Evolutionary conservation across 2,329 filamentous ascomycete genomes (phyloP).

Genomic region (Penicillium psychrosexuale): DNA sequence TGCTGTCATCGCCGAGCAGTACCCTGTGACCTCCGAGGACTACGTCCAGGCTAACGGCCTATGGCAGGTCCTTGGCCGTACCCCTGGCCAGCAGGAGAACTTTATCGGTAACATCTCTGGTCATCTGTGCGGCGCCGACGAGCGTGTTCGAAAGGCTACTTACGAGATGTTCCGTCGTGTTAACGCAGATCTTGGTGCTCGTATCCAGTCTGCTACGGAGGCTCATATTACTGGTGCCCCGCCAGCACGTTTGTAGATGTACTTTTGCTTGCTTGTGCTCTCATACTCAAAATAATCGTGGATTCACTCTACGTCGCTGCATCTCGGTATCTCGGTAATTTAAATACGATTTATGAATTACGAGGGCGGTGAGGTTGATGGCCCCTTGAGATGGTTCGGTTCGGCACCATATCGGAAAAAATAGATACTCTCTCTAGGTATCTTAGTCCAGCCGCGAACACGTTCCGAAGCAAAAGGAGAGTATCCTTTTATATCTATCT

Average conservation of each 20-base stretch:
- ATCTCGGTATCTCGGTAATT: not conserved
- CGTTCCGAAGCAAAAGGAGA: too few relatives aligned
- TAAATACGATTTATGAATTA: conserved; percentile 1
- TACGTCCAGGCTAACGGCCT: conserved; percentile 45
- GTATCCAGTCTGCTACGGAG: conserved; percentile 56
- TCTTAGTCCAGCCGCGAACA: too few relatives aligned
- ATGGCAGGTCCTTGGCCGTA: conserved; percentile 44
- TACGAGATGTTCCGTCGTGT: conserved; percentile 61
- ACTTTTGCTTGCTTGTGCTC: not conserved
- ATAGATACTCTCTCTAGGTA: too few relatives aligned
- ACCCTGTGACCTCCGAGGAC: conserved; percentile 45
- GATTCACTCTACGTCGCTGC: not conserved
- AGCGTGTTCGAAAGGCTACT: conserved; percentile 55
- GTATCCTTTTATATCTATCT: too few relatives aligned
- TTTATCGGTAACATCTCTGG: conserved; percentile 59
- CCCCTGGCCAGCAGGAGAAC: conserved; percentile 58
- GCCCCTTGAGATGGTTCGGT: too few relatives aligned
- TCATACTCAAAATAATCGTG: not conserved
- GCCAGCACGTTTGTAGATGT: conserved; percentile 29
- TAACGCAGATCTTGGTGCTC: conserved; percentile 52
- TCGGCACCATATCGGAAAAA: too few relatives aligned
- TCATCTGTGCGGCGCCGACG: conserved; percentile 54
- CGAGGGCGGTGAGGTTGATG: too few relatives aligned
- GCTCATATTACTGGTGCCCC: conserved; percentile 22
- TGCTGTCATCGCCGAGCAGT: conserved; percentile 38